Evolutionary conservation across 2,329 filamentous ascomycete genomes (phyloP), one percentile per base, ranked within the genome.

Genomic region (Kalaharituber pfeilii): DNA sequence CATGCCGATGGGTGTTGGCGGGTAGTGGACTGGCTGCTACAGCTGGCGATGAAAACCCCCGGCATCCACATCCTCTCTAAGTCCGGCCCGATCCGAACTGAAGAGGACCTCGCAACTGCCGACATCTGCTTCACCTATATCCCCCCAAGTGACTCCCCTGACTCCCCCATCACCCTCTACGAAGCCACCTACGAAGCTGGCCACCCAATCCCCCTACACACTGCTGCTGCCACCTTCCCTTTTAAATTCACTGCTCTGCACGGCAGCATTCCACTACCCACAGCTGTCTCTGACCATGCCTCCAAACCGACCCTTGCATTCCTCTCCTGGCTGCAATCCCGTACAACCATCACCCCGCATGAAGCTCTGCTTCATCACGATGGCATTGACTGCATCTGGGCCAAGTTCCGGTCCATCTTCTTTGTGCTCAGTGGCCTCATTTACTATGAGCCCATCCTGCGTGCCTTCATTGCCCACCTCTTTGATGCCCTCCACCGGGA

Each of bases 401-500:
- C 73, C 24, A 88, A 91, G 65, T 94, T 95, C 68, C 71, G 70
- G 50, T 78, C 76, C 45, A 83, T 81, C 57, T 94, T 95, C 68
- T 69, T 75, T 2, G 77, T 89, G 3, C 74, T 89, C 45, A 77
- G 78, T 39, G 81, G 79, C 15, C 76, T 94, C 51, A 74, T 94
- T 50, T 84, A 83, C 68, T 94, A 95, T 68, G 89, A 95, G 68
- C 88, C 88, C 13, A 85, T 96, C 59, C 89, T 85, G 69, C 79
- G 86, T 24, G 72, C 73, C 18, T 93, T 86, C 64, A 70, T 95
- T 57, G 78, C 76, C 26, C 75, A 78, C 22, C 73, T 95, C 62
- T 78, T 94, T 67, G 71, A 71, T 50, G 75, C 81, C 49, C 72
- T 95, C 22, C 73, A 81, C n/a, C 78, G 78, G 3, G 89, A 98